Base-by-base conservation (phyloP, 495 filamentous ascomycete species). In the Penicillium coprophilum region DNA sequence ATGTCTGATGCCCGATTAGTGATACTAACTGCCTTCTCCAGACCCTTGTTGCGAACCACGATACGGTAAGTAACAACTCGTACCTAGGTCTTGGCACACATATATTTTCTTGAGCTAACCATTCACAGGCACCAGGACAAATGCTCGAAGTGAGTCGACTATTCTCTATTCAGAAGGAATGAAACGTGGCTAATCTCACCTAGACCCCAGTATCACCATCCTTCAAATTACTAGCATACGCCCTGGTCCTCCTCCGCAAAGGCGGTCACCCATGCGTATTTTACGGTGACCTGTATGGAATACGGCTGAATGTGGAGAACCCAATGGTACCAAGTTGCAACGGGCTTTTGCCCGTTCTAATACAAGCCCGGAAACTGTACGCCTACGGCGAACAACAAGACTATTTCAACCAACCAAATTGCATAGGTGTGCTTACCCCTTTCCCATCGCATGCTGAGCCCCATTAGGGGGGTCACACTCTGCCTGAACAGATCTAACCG, bases 261-360 rank as follows among this genome's bases (percentile, higher is more conserved):
- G 67, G 76, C 12, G 87, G 87, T 32, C 86, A 85, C 54, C 88
- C 88, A 0, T 90, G 86, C 58, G 60, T 89, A 48, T 92, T 88
- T 65, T 91, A 86, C 63, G 87, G 87, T 30, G 88, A 92, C 59
- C 59, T 91, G 10, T 91, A 89, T 64, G 87, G 87, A n/a, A 84
- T 87, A 56, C 68, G 77, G 56, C 80, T 71, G 11, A 68, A 64
- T 46, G 60, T 58, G 34, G 69, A 79, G 27, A 67, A 77, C 21
- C 71, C 81, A 3, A 79, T 80, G 48, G 76, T 77, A 2, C 83
- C 87, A 4, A 79, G 85, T 10, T 87, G 84, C 62, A 76, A 79
- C 50, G 80, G 79, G 30, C 75, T 77, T 19, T 76, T 91, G 1
- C 80, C 87, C 6, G 73, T 80, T n/a, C 65, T 91, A 11, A 78